Conservation (phyloP, 768 basidiomycete genomes). For the Hygrophoropsis aurantiaca region DNA sequence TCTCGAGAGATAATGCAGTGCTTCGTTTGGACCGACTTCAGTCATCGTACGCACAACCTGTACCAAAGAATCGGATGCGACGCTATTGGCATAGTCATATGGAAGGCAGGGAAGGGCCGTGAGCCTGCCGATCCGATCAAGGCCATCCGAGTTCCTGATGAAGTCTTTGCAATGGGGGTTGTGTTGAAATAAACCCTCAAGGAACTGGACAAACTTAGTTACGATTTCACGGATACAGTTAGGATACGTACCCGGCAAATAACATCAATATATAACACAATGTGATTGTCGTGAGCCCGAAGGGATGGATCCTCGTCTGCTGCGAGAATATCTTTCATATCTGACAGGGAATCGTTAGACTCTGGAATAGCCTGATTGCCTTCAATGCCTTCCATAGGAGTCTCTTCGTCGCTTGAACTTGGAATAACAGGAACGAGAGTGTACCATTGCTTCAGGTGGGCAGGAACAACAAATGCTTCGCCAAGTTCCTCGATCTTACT, state of each 20-base stretch:
- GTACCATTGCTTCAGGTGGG: conserved; percentile 69
- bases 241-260: conserved; percentile 62
- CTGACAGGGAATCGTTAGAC: conserved; percentile 16
- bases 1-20: conserved; percentile 66
- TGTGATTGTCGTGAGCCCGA: conserved; percentile 69
- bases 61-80: conserved; percentile 83
- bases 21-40: conserved; percentile 79
- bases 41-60: conserved; percentile 88
- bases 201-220: conserved; percentile 57
- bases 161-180: conserved; percentile 89
- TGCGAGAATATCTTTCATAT: conserved; percentile 11
- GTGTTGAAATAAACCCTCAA: conserved; percentile 94
- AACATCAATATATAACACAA: conserved; percentile 79
- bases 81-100: conserved; percentile 82
- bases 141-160: conserved; percentile 68
- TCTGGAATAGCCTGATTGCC: conserved; percentile 16
- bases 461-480: conserved; percentile 51
- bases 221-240: conserved; percentile 1
- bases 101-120: conserved; percentile 86
- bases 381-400: conserved; percentile 50
- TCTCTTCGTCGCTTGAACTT: conserved; percentile 26
- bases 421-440: conserved; percentile 39
- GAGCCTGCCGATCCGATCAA: conserved; percentile 72
- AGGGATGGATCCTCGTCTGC: conserved; percentile 34
- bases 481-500: conserved; percentile 76